Evolutionary conservation across 371 early-diverging fungal species (phyloP), one percentile per base, ranked within the genome.

Genomic region (Mortierella sp.): DNA sequence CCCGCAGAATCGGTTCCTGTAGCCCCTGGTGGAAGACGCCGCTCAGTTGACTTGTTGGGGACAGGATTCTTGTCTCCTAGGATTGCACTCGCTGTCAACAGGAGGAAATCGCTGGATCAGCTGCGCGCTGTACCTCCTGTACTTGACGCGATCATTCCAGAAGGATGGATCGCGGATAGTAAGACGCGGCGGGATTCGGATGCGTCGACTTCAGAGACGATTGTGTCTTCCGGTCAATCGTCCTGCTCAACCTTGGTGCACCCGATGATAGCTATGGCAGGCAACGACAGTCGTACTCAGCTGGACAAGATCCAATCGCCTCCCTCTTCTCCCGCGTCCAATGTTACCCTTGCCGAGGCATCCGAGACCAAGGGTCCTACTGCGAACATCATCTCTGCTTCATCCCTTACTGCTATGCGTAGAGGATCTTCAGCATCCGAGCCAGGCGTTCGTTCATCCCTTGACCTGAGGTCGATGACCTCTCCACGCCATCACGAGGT

Each of bases 141-240:
- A 4, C n/a, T 32, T 29, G 72, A 32, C 5, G 54, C 24, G 2
- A 38, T 51, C 18, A 27, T 49, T 21, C 49, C 51, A 24, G 46
- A 11, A 24, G 35, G 1, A 49, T 27, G 72, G 43, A 71, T 38
- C 6, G 0, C 27, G 8, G 79, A 81, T 16, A 43, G 65, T 46
- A 82, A 82, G 48, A 12, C 49, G 11, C 68, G 85, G 71, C 77
- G 87, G 21, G 76, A 82, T 24, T 86, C 87, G 4, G 82, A 79
- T 73, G 82, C 82, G 0, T 84, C 85, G 5, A 84, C 73, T n/a
- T 75, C 85, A 4, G 81, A 81, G 14, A 84, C 85, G 24, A 43
- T 78, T 16, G 75, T 84, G 14, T 80, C 84, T 3, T 71, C 78
- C 5, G 80, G 63, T 14, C 85, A 74, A 27, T 82, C 87, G 10